phyloP scores from a whole-genome alignment of 2,329 filamentous ascomycete species.

The Aspergillus flavus region DNA sequence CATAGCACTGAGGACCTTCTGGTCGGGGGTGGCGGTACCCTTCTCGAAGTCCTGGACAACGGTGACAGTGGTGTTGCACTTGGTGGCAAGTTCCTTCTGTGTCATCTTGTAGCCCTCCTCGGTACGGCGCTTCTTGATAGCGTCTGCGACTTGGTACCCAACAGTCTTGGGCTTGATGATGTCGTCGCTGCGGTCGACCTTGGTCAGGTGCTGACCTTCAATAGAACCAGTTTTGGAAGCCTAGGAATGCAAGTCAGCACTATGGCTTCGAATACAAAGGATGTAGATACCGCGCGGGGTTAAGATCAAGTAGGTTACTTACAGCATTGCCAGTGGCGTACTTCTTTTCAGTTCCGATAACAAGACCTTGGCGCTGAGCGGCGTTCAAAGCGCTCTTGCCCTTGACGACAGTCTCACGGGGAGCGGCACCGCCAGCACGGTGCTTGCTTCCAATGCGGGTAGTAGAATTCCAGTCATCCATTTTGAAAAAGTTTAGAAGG shows the following conservation, averaged over 20 bases:
- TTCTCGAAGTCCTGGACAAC: constrained; percentile 85
- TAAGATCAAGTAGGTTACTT: constrained; percentile 45
- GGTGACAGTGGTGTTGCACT: constrained; percentile 82
- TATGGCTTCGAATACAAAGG: constrained; percentile 3
- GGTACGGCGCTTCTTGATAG: constrained; percentile 77
- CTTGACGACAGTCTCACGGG: constrained; percentile 85
- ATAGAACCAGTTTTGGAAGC: constrained; percentile 49
- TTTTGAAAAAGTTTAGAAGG: constrained; percentile 33
- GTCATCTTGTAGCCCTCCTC: constrained; percentile 93
- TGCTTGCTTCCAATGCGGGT: constrained; percentile 94
- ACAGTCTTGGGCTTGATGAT: constrained; percentile 97
- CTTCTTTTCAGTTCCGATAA: constrained; percentile 93
- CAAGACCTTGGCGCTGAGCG: constrained; percentile 75
- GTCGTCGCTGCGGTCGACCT: constrained; percentile 96
- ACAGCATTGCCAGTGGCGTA: constrained; percentile 75
- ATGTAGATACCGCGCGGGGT: neutral
- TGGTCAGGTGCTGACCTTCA: constrained; percentile 94
- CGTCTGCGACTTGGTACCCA: constrained; percentile 76
- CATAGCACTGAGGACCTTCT: constrained; percentile 76
- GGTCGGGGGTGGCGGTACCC: constrained; percentile 75
- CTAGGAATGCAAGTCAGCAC: constrained; percentile 33
- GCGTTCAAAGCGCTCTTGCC: constrained; percentile 86
- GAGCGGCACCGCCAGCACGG: constrained; percentile 60
- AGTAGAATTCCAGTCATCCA: constrained; percentile 83
- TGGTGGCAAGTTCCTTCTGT: constrained; percentile 82